These are phyloP conservation scores for Kodamaea nitidulidarum DNA, from an alignment of 805 yeast species.

Conservation along the genomic window DNA sequence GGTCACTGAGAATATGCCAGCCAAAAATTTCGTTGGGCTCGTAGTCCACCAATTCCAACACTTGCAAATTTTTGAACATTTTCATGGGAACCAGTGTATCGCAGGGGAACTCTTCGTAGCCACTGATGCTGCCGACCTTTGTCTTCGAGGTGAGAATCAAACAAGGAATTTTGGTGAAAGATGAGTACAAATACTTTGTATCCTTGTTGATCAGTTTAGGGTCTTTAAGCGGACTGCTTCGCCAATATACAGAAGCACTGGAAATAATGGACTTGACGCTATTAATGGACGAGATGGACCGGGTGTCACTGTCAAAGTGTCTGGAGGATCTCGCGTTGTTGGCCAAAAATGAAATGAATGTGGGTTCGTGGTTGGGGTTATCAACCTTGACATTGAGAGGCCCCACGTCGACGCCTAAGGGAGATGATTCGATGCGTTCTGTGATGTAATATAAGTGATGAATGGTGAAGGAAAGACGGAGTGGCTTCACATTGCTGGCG, in stretches of 20 bases:
- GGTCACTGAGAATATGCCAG: conserved; percentile 56
- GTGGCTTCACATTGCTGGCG: conserved; percentile 41
- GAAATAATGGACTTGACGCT: conserved; percentile 51
- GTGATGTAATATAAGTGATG: conserved; percentile 61
- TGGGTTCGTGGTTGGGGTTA: conserved; percentile 51
- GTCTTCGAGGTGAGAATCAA: conserved; percentile 56
- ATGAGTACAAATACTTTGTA: conserved; percentile 53
- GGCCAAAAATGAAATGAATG: conserved; percentile 55
- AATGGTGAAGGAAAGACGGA: conserved; percentile 53
- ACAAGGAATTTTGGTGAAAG: conserved; percentile 65
- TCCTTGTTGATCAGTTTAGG: conserved; percentile 47
- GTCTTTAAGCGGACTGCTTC: conserved; percentile 32
- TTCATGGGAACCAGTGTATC: conserved; percentile 65
- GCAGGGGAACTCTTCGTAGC: conserved; percentile 68
- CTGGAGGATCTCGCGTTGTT: conserved; percentile 45
- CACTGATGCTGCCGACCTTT: conserved; percentile 52
- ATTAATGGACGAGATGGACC: conserved; percentile 54
- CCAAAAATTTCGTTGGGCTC: conserved; percentile 66
- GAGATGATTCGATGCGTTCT: conserved; percentile 52
- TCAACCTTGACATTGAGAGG: conserved; percentile 60
- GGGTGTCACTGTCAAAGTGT: conserved; percentile 41
- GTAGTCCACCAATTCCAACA: conserved; percentile 54
- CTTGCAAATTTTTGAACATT: conserved; percentile 58
- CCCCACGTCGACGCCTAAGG: conserved; percentile 50
- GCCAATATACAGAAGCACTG: conserved; percentile 40